These are phyloP conservation scores for Hemerocallis citrina DNA, from an alignment of 106 monocot species.

Conservation along the genomic window DNA sequence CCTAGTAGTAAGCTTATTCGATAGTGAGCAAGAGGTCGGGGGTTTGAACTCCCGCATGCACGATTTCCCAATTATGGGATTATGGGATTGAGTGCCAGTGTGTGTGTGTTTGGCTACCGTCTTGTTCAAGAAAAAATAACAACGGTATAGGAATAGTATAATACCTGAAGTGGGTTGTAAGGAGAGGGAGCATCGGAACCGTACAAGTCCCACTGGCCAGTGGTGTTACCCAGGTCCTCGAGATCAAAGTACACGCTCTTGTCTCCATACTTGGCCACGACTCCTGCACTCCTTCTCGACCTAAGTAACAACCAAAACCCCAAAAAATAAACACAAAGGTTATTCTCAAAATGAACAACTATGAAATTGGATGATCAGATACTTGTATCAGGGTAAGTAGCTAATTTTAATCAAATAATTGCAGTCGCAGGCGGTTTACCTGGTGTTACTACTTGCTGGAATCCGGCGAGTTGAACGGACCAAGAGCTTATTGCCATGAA, in stretches of 20 bases:
- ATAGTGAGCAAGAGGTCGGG: too few relatives aligned
- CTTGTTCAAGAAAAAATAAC: background rate
- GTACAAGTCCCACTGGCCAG: slow-evolving; percentile 95
- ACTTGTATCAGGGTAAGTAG: background rate
- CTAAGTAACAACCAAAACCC: background rate
- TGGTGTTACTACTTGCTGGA: slow-evolving; percentile 6
- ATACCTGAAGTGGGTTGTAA: slow-evolving; percentile 87
- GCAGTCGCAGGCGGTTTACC: slow-evolving; percentile 6
- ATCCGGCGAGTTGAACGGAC: slow-evolving; percentile 18
- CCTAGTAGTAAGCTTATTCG: too few relatives aligned
- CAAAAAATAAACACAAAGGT: background rate
- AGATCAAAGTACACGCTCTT: slow-evolving; percentile 97
- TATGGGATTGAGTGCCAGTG: too few relatives aligned
- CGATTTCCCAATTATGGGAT: too few relatives aligned
- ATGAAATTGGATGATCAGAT: background rate
- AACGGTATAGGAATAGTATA: background rate
- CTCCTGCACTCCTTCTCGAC: slow-evolving; percentile 10
- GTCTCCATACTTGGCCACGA: slow-evolving; percentile 82
- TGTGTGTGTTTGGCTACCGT: background rate
- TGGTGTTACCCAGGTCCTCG: slow-evolving; percentile 86
- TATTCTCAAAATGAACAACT: background rate
- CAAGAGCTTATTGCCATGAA: slow-evolving; percentile 30
- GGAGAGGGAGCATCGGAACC: slow-evolving; percentile 92
- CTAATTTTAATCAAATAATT: background rate
- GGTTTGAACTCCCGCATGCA: too few relatives aligned